Base-by-base conservation (phyloP, 2,329 filamentous ascomycete genomes). In the Sodiomyces alkalinus region DNA sequence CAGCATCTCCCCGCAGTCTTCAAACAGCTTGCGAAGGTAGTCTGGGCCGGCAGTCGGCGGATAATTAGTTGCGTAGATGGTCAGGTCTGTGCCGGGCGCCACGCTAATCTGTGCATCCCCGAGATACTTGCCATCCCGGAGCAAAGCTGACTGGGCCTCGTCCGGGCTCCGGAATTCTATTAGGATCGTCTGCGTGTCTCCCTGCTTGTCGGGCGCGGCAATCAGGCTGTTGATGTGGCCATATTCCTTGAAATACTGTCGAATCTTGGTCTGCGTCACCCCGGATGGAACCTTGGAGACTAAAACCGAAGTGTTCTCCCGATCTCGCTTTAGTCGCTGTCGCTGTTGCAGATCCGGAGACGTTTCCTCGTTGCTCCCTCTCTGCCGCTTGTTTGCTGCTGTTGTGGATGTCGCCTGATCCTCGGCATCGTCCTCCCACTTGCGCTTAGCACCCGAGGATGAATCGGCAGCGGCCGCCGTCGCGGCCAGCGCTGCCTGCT, bases 201-300 rank as follows among this genome's bases (percentile, higher is more conserved):
- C 60, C 26, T 73, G 63, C 3, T 64, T 52, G 23, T 82, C 74
- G 19, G 60, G 59, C 18, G 80, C 60, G 28, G 87, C 58, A 24
- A 72, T 77, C 18, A 94, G 58, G 36, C 75, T 76, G 42, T 83
- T 81, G 45, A 94, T 79, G 22, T 74, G 75, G 9, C 90, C 90
- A 42, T 86, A 92, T 36, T 86, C 82, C 44, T 78, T 77, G 56
- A 98, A 96, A 49, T 92, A 96, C 48, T 92, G 80, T 32, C 79
- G 73, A 10, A 96, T 56, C 41, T 77, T 78, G 9, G 70, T 75
- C 43, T 82, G 73, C 1, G 74, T 74, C 1, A 74, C 68, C 30
- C 77, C 68, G 4, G 48, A 42, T 2, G 90, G 85, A 15, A 98
- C 55, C 40, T 85, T 80, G 28, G 69, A 74, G 4, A 93, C 75